phyloP scores from a whole-genome alignment of 257 asterid species.

The Ophiorrhiza pumila region DNA sequence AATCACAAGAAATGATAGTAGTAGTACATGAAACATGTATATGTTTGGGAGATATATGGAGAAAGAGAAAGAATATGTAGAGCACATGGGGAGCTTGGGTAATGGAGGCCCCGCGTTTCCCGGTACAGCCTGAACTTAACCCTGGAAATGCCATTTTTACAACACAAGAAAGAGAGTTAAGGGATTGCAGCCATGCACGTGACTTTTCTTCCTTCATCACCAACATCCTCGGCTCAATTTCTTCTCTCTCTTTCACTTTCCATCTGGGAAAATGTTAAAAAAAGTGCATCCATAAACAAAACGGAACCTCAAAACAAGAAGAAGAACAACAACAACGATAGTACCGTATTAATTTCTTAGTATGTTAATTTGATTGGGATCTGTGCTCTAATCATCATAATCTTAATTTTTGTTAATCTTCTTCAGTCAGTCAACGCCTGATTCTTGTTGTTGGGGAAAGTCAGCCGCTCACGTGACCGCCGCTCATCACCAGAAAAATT shows the following conservation, averaged over 20 bases:
- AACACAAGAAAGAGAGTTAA: conserved; percentile 17
- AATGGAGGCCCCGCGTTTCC: conserved; percentile 67
- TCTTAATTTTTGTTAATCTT: conserved; percentile 17
- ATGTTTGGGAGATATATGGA: not conserved
- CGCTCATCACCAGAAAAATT: too few species aligned
- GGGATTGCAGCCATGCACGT: conserved; percentile 39
- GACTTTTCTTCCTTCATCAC: conserved; percentile 42
- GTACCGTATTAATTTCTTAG: too few species aligned
- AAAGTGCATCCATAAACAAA: too few species aligned
- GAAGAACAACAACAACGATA: not conserved
- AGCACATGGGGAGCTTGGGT: conserved; percentile 39
- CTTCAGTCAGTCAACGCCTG: conserved; percentile 30
- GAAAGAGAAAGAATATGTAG: not conserved
- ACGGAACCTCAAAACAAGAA: not conserved
- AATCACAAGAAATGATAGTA: too few species aligned
- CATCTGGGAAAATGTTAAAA: conserved; percentile 1
- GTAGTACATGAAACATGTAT: not conserved
- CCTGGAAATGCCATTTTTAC: conserved; percentile 12
- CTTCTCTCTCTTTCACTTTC: not conserved
- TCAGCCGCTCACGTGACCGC: conserved; percentile 38
- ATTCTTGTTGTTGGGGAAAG: conserved; percentile 7
- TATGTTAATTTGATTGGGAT: conserved; percentile 36
- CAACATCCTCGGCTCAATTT: conserved; percentile 23
- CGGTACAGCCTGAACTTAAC: conserved; percentile 38
- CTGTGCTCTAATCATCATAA: conserved; percentile 53